A percentile compares a stretch with the other conserved stretches of the same genome.
Conservation (phyloP, 2,329 filamentous ascomycete genomes). For the Pseudocercospora vitis region DNA sequence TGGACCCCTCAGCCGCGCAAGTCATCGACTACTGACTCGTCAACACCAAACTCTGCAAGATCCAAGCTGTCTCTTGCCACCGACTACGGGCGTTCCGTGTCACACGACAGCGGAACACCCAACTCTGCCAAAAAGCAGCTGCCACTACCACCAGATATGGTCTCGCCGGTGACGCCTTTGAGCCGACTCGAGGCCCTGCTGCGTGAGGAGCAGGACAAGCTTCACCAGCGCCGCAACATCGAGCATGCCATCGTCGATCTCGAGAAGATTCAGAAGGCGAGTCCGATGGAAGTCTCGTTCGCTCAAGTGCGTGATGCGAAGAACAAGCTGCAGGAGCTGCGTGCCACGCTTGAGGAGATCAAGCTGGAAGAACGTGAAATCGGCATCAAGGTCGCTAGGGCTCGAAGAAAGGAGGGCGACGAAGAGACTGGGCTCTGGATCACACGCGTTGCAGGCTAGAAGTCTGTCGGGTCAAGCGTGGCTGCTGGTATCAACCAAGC, state of each 20-base stretch:
- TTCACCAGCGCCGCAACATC: slow-evolving; percentile 69
- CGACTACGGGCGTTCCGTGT: slow-evolving; percentile 13
- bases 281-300: slow-evolving; percentile 66
- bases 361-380: slow-evolving; percentile 75
- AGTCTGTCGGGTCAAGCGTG: background rate
- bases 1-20: slow-evolving; percentile 32
- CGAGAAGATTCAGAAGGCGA: slow-evolving; percentile 69
- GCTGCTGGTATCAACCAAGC: background rate
- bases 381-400: slow-evolving; percentile 73
- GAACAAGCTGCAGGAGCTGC: slow-evolving; percentile 65
- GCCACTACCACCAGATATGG: slow-evolving; percentile 48
- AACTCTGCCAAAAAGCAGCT: slow-evolving; percentile 32
- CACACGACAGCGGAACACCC: slow-evolving; percentile 10
- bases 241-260: slow-evolving; percentile 72
- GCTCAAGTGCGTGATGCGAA: slow-evolving; percentile 56
- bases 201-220: slow-evolving; percentile 63
- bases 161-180: slow-evolving; percentile 19
- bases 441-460: slow-evolving; percentile 64
- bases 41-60: slow-evolving; percentile 13
- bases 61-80: slow-evolving; percentile 19
- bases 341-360: slow-evolving; percentile 68
- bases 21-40: slow-evolving; percentile 2
- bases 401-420: slow-evolving; percentile 64
- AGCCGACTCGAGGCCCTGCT: slow-evolving; percentile 65
- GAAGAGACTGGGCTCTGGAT: slow-evolving; percentile 76